Percentiles rank a stretch among this genome's conserved stretches.
Conservation (phyloP, 2,329 filamentous ascomycete species). For the Beauveria brongniartii region DNA sequence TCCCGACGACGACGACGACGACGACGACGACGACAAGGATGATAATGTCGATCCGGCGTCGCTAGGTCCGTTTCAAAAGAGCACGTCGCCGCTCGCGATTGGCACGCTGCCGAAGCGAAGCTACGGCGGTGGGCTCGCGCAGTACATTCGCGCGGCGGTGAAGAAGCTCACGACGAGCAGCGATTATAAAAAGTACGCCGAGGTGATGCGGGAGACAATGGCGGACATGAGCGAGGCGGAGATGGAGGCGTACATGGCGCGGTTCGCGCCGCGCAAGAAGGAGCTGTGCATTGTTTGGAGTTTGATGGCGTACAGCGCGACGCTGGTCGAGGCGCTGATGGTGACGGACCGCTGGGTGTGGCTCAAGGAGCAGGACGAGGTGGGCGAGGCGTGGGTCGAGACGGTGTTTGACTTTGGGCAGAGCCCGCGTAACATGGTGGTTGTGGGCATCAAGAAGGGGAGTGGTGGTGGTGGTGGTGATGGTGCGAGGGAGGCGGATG, state of each 20-base stretch:
- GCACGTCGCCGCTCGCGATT: constrained; percentile 75
- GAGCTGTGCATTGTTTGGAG: constrained; percentile 86
- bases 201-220: constrained; percentile 59
- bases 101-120: constrained; percentile 75
- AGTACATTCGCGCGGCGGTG: constrained; percentile 75
- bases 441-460: constrained; percentile 76
- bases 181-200: constrained; percentile 50
- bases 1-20: background rate
- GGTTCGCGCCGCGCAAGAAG: constrained; percentile 60
- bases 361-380: constrained; percentile 66
- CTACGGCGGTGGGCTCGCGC: constrained; percentile 59
- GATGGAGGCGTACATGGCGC: constrained; percentile 59
- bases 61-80: constrained; percentile 40
- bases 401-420: constrained; percentile 80
- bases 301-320: constrained; percentile 91
- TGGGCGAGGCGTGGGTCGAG: constrained; percentile 80
- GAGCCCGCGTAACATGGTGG: constrained; percentile 85
- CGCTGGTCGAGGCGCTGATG: constrained; percentile 81
- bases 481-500: background rate
- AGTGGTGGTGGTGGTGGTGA: background rate
- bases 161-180: constrained; percentile 57
- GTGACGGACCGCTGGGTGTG: constrained; percentile 87
- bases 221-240: constrained; percentile 63
- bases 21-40: constrained; percentile 14
- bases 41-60: constrained; percentile 18